Conservation (phyloP, 441 rosid species). For the Jatropha multifida region DNA sequence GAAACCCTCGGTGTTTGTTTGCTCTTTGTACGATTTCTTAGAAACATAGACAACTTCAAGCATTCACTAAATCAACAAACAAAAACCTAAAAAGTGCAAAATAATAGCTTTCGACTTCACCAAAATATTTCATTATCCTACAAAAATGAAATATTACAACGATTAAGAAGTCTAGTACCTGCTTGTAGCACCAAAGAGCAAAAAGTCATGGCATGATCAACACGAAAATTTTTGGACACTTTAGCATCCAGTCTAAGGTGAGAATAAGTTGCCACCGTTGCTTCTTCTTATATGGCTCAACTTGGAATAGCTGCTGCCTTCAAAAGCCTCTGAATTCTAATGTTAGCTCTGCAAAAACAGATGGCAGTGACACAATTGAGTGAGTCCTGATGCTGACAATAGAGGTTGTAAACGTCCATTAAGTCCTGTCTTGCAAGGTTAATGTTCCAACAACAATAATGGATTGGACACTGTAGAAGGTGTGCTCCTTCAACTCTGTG, state of each 20-base stretch:
- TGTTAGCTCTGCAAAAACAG: conserved; percentile 62
- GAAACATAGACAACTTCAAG: not conserved
- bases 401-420: conserved; percentile 59
- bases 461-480: not conserved
- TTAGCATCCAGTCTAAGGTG: conserved; percentile 49
- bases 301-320: conserved; percentile 64
- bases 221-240: conserved; percentile 60
- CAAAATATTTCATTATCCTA: not conserved
- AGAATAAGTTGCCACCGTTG: conserved; percentile 56
- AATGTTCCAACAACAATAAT: conserved; percentile 23
- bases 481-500: not conserved
- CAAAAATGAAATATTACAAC: not conserved
- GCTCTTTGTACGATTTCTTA: not conserved
- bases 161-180: conserved; percentile 31
- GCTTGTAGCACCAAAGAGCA: conserved; percentile 77
- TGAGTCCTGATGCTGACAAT: conserved; percentile 64
- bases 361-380: conserved; percentile 47
- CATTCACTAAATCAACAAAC: not conserved
- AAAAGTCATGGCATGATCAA: conserved; percentile 86
- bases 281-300: conserved; percentile 43
- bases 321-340: conserved; percentile 49
- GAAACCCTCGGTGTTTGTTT: not conserved
- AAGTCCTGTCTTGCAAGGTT: conserved; percentile 57
- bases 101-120: not conserved
- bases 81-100: not conserved